These are phyloP conservation scores for Eimeria acervulina DNA, from an alignment of 169 alveolate genomes.

Conservation along the genomic window DNA sequence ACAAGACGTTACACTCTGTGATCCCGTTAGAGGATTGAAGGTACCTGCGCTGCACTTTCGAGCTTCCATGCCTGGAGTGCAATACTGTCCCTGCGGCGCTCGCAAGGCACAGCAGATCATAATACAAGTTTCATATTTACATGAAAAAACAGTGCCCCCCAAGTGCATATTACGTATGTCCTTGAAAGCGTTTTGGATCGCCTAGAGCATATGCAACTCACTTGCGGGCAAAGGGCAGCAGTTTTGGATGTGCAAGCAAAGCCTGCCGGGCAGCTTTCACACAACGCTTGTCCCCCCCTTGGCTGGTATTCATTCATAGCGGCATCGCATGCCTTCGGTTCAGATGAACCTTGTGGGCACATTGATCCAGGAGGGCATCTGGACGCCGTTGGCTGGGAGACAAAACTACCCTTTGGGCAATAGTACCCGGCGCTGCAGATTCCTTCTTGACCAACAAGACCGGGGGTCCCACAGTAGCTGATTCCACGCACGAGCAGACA, in stretches of 20 bases:
- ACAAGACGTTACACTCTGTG: slow-evolving; percentile 35
- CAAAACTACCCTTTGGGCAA: slow-evolving; percentile 68
- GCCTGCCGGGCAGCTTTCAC: slow-evolving; percentile 69
- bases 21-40: slow-evolving; percentile 65
- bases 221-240: slow-evolving; percentile 57
- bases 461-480: slow-evolving; percentile 72
- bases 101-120: not conserved
- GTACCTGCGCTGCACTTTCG: slow-evolving; percentile 52
- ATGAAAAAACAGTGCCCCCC: not conserved
- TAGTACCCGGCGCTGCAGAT: slow-evolving; percentile 45
- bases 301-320: slow-evolving; percentile 62
- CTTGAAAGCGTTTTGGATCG: not conserved
- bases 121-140: not conserved
- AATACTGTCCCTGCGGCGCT: slow-evolving; percentile 46
- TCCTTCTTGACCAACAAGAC: slow-evolving; percentile 22
- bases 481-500: slow-evolving; percentile 6
- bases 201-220: not conserved
- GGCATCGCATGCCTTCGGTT: slow-evolving; percentile 11
- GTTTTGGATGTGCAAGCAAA: slow-evolving; percentile 30
- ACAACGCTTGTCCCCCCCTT: not conserved
- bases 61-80: slow-evolving; percentile 75
- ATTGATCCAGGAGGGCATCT: slow-evolving; percentile 57
- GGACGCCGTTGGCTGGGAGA: slow-evolving; percentile 18
- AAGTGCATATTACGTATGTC: not conserved
- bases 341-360: slow-evolving; percentile 75